These are phyloP conservation scores for Ottelia alismoides DNA, from an alignment of 106 monocot species.

Conservation along the genomic window DNA sequence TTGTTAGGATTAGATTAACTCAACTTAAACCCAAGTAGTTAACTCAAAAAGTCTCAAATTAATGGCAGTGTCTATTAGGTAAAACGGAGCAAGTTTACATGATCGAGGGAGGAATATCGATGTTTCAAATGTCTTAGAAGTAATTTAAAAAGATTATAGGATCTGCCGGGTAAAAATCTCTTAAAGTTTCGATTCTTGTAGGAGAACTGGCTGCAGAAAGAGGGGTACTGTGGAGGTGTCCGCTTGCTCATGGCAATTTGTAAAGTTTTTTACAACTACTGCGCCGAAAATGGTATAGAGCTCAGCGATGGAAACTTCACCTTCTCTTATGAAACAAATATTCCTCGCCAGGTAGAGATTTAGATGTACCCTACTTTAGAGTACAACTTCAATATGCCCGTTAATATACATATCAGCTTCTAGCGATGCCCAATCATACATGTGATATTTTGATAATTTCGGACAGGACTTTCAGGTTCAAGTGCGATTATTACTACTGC, in stretches of 20 bases:
- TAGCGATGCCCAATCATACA: neutral
- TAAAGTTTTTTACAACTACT: slow-evolving; percentile 65
- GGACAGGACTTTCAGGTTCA: slow-evolving; percentile 93
- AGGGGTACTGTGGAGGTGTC: slow-evolving; percentile 92
- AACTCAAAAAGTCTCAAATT: too few species aligned
- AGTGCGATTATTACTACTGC: slow-evolving; percentile 97
- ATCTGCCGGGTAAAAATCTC: too few species aligned
- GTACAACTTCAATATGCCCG: too few species aligned
- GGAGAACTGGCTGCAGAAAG: slow-evolving; percentile 63
- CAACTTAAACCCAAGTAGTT: too few species aligned
- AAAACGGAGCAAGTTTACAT: too few species aligned
- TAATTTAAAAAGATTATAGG: too few species aligned
- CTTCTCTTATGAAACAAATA: slow-evolving; percentile 89
- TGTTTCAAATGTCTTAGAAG: too few species aligned
- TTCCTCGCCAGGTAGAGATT: slow-evolving; percentile 82
- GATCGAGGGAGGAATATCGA: too few species aligned
- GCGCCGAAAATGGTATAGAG: slow-evolving; percentile 43
- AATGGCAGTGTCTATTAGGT: too few species aligned
- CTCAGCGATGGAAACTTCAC: slow-evolving; percentile 72
- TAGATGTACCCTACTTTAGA: too few species aligned
- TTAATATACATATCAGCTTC: neutral
- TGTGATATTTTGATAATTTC: slow-evolving; percentile 10
- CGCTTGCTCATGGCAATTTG: slow-evolving; percentile 91
- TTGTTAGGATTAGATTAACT: too few species aligned
- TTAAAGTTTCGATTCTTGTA: too few species aligned